A percentile compares a stretch with the other conserved stretches of the same genome.
These are phyloP conservation scores for Aspergillus biplanus DNA, from an alignment of 495 filamentous ascomycete species.

Conservation along the genomic window DNA sequence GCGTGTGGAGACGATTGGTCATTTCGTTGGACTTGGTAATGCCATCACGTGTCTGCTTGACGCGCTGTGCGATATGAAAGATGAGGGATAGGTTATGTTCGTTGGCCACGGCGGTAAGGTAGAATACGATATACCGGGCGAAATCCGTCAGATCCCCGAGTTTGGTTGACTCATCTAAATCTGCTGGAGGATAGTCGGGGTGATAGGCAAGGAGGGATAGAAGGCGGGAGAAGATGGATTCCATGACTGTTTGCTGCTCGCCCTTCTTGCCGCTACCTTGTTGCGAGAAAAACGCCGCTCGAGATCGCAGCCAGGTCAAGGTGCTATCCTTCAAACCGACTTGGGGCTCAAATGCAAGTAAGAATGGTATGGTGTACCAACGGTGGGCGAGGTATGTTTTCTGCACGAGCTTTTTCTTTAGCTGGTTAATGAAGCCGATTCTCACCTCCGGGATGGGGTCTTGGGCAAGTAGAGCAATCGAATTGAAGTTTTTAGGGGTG, in stretches of 20 bases:
- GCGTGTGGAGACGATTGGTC: conserved; percentile 66
- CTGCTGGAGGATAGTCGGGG: conserved; percentile 73
- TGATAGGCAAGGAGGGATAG: conserved; percentile 91
- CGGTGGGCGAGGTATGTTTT: conserved; percentile 51
- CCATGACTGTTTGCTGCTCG: conserved; percentile 67
- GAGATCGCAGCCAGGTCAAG: conserved; percentile 86
- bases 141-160: conserved; percentile 76
- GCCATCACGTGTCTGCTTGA: conserved; percentile 86
- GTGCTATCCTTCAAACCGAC: conserved; percentile 67
- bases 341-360: conserved; percentile 87
- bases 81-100: conserved; percentile 87
- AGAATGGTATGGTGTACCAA: conserved; percentile 86
- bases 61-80: conserved; percentile 87
- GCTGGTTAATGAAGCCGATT: conserved; percentile 72
- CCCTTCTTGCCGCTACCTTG: conserved; percentile 45
- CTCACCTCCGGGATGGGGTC: conserved; percentile 76
- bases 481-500: conserved; percentile 72
- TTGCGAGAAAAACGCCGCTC: conserved; percentile 55
- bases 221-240: conserved; percentile 81
- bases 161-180: conserved; percentile 53
- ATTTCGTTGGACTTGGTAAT: conserved; percentile 62
- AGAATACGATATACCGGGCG: conserved; percentile 85
- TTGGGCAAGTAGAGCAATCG: conserved; percentile 76
- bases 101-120: conserved; percentile 79
- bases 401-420: conserved; percentile 80